Base-by-base conservation (phyloP, 768 basidiomycete genomes). In the Phaeolepiota aurea region DNA sequence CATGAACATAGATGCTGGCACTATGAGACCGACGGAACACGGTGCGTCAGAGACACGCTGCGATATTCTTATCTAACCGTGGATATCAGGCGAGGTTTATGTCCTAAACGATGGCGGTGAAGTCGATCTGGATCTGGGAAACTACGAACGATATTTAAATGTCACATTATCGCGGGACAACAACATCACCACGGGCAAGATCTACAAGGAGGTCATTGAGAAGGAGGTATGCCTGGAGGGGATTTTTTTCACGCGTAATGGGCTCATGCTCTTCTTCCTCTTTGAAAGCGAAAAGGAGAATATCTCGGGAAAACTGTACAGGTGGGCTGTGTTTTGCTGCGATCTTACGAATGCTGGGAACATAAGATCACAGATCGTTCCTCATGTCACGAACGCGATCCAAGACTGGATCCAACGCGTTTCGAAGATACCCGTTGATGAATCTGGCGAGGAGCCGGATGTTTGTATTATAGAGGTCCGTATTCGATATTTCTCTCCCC, bases 1-100 rank as follows among this genome's bases (percentile, higher is more conserved):
- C 53, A 98, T 99, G 94, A 99, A 99, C 66, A 97, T 99, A 53
- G 94, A 99, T 72, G 94, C 94, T 16, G 94, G 94, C 23, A 98
- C 94, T 14, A 99, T 99, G 94, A 74, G 90, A 37, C 94, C 94
- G 11, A 94, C 92, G 12, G 94, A 99, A 62, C 94, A 99, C 58
- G 94, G 93, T 89, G 81, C 48, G 30, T 37, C 22, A 32, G 25
- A 7, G 7, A 7, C 25, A n/a, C 25, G 7, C n/a, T 28, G 25
- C n/a, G 7, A 33, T 31, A 23, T 19, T 21, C 32, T 37, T 40
- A 15, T 5, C 18, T 37, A 19, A 25, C 2, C 41, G 20, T 37
- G n/a, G 16, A 31, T 41, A 16, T 47, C 32, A 63, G 93, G 93
- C 51, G 94, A 98, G 68, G 94, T 98, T 3, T 98, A 96, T 55